A percentile compares a stretch with the other conserved stretches of the same genome.
Evolutionary conservation across 768 basidiomycete species (phyloP).

Genomic region (Leccinum barrowsii): DNA sequence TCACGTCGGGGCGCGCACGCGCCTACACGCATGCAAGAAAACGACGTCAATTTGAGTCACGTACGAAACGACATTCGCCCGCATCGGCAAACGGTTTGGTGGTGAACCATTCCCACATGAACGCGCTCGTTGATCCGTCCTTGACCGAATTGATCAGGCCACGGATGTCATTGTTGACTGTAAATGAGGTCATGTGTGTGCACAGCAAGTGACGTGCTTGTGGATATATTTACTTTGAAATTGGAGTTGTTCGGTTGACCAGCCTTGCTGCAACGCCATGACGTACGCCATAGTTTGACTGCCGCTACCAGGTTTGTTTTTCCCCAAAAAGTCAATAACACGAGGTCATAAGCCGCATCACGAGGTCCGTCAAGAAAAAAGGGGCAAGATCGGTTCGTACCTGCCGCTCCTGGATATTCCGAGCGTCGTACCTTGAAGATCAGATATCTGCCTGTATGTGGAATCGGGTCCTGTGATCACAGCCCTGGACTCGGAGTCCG

Average conservation of each 20-base stretch:
- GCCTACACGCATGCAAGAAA: background rate
- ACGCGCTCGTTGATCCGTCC: slow-evolving; percentile 81
- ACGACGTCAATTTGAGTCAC: slow-evolving; percentile 21
- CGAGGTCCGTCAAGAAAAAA: background rate
- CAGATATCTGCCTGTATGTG: slow-evolving; percentile 62
- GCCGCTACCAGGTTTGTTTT: slow-evolving; percentile 40
- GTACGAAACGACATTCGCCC: slow-evolving; percentile 79
- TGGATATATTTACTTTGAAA: slow-evolving; percentile 69
- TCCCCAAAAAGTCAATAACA: background rate
- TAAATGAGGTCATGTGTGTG: background rate
- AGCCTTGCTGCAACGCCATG: slow-evolving; percentile 86
- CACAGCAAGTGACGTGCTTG: background rate
- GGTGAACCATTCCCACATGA: slow-evolving; percentile 96
- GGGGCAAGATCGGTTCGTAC: slow-evolving; percentile 30
- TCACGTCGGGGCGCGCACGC: background rate
- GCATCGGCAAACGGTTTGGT: slow-evolving; percentile 78
- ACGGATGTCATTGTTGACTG: slow-evolving; percentile 79
- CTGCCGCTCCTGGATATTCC: slow-evolving; percentile 90
- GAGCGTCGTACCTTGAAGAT: slow-evolving; percentile 76
- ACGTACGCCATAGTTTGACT: slow-evolving; percentile 96
- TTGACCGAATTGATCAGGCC: slow-evolving; percentile 86
- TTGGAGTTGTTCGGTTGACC: slow-evolving; percentile 59
- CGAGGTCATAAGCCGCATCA: background rate
- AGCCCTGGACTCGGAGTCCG: slow-evolving; percentile 52
- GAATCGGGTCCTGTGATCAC: slow-evolving; percentile 82